Conservation (phyloP, 176 grass and related monocot species). For the Rhipidocladum racemiflorum region DNA sequence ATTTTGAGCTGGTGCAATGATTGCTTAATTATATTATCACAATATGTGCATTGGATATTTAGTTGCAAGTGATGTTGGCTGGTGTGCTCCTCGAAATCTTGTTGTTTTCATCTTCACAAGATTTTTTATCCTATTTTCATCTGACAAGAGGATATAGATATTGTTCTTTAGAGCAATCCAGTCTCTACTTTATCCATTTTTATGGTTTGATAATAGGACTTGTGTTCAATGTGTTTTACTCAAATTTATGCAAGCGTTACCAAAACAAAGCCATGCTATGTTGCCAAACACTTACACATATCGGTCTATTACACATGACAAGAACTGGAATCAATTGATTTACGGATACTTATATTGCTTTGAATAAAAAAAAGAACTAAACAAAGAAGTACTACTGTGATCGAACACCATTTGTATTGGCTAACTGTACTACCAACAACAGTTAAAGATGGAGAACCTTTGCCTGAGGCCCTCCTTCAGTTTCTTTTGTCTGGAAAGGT, state of each 20-base stretch:
- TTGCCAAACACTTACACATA: background rate
- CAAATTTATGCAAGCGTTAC: background rate
- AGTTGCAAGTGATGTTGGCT: background rate
- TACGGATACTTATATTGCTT: background rate
- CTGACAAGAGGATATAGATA: background rate
- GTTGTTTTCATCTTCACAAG: background rate
- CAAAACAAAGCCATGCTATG: background rate
- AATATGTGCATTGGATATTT: background rate
- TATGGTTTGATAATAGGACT: background rate
- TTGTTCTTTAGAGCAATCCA: background rate
- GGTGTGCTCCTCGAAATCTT: background rate
- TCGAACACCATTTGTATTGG: no score
- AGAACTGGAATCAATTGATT: background rate
- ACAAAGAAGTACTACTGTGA: background rate
- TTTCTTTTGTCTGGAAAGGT: no score
- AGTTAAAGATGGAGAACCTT: no score
- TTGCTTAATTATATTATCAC: background rate
- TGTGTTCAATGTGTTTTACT: background rate
- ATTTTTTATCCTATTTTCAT: background rate
- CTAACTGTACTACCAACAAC: no score
- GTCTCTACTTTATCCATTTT: background rate
- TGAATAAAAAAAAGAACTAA: background rate
- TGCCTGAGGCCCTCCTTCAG: no score
- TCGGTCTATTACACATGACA: background rate
- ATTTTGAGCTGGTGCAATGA: background rate